A percentile compares a stretch with the other conserved stretches of the same genome.
Evolutionary conservation across 2,329 filamentous ascomycete species (phyloP).

Genomic region (Biscogniauxia sp.): DNA sequence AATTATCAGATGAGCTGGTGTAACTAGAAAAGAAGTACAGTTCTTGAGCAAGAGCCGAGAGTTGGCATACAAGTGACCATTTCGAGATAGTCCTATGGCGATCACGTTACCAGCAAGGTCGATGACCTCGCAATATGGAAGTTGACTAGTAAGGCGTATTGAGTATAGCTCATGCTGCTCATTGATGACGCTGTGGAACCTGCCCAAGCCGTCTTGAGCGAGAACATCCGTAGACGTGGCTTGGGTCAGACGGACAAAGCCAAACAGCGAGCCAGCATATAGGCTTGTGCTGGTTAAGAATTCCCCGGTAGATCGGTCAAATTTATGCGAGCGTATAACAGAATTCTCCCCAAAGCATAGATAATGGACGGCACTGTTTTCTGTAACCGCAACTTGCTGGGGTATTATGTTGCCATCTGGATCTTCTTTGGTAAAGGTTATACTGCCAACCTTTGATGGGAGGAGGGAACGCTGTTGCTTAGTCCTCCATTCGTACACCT

Average conservation of each 20-base stretch:
- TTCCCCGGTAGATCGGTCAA: slow-evolving; percentile 22
- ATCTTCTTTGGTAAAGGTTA: slow-evolving; percentile 38
- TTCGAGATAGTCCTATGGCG: slow-evolving; percentile 66
- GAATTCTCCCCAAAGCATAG: slow-evolving; percentile 25
- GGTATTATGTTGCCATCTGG: slow-evolving; percentile 24
- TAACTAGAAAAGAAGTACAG: slow-evolving; percentile 87
- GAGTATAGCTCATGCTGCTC: slow-evolving; percentile 34
- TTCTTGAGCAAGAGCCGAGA: slow-evolving; percentile 73
- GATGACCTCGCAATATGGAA: slow-evolving; percentile 53
- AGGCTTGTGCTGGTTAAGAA: slow-evolving; percentile 20
- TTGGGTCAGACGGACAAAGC: slow-evolving; percentile 31
- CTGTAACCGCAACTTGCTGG: slow-evolving; percentile 30
- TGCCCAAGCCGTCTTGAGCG: slow-evolving; percentile 46
- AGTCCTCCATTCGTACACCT: slow-evolving; percentile 68
- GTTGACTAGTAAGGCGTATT: slow-evolving; percentile 42
- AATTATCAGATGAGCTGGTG: slow-evolving; percentile 79
- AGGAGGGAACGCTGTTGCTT: slow-evolving; percentile 50
- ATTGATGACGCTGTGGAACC: slow-evolving; percentile 39
- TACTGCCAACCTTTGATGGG: slow-evolving; percentile 40
- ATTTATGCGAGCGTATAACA: slow-evolving; percentile 22
- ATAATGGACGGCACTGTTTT: slow-evolving; percentile 28
- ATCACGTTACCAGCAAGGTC: slow-evolving; percentile 41
- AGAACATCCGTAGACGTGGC: slow-evolving; percentile 33
- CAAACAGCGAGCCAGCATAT: slow-evolving; percentile 30
- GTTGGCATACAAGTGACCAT: slow-evolving; percentile 77